Base-by-base conservation (phyloP, 1,139 yeast genomes). In the Schwanniomyces etchellsii region DNA sequence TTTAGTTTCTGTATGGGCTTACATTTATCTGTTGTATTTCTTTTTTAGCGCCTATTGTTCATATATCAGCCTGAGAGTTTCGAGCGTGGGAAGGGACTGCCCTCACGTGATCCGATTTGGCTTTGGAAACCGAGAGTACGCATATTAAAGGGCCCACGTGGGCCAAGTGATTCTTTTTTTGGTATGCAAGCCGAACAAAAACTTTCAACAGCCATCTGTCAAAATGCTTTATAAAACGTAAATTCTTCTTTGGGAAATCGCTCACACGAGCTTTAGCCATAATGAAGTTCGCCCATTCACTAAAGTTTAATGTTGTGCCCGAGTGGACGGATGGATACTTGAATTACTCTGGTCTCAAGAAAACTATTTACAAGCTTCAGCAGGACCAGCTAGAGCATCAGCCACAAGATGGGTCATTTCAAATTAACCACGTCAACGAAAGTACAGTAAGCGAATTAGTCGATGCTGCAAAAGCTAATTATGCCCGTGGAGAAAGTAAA, bases 231-330 rank as follows among this genome's bases (percentile, higher is more conserved):
- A n/a, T n/a, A n/a, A n/a, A n/a, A n/a, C n/a, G n/a, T n/a, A n/a
- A n/a, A n/a, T n/a, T n/a, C n/a, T n/a, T 18, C n/a, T 18, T 18
- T 18, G n/a, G 21, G 21, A 18, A 18, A 18, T 18, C 7, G n/a
- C 9, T 18, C 21, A 14, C n/a, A 26, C 7, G 24, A 26, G 22
- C 5, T 6, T 6, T 6, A 15, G 24, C 13, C 11, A 10, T 27
- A n/a, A 81, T 81, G 91, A 81, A 81, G 64, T 81, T 81, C 52
- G 70, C 81, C 30, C 83, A 79, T 43, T 77, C 86, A 23, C 63
- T 81, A 34, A 83, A 80, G 55, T 79, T 81, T 56, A 81, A 81
- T 52, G 83, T 85, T 14, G 89, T 81, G 21, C 89, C 91, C 4
- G 91, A 81, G 47, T 81, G 91, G 89, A 69, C 79, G 31, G 76